Percentiles rank a stretch among this genome's conserved stretches.
Evolutionary conservation across 441 rosid genomes (phyloP).

Genomic region (Manihot esculenta): DNA sequence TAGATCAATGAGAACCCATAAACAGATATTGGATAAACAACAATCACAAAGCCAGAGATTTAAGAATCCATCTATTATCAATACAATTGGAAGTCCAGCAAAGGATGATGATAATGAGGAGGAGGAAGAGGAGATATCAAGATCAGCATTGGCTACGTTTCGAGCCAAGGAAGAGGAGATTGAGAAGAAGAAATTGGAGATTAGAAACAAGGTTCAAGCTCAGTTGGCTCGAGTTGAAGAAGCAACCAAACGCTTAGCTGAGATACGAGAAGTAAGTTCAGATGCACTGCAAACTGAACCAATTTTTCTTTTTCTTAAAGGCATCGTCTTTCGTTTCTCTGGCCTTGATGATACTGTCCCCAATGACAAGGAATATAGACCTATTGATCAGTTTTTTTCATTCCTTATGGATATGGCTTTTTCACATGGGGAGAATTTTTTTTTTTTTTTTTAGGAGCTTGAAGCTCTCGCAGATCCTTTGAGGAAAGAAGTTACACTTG

Average conservation of each 20-base stretch:
- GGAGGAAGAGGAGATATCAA: conserved; percentile 76
- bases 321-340: no score
- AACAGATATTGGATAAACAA: conserved; percentile 54
- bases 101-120: conserved; percentile 40
- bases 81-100: conserved; percentile 39
- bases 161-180: conserved; percentile 95
- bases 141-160: conserved; percentile 71
- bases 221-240: conserved; percentile 83
- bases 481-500: conserved; percentile 63
- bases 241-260: conserved; percentile 74
- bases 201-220: conserved; percentile 70
- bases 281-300: no score
- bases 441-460: conserved; percentile 53
- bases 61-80: conserved; percentile 48
- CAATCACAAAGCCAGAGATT: conserved; percentile 44
- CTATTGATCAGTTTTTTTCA: no score
- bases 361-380: no score
- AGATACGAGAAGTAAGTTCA: conserved; percentile 72
- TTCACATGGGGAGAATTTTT: no score
- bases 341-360: no score
- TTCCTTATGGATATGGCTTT: no score
- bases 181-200: conserved; percentile 82
- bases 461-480: conserved; percentile 84
- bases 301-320: no score
- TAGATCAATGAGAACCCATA: conserved; percentile 51